Evolutionary conservation across 805 yeast genomes (phyloP), one percentile per base, ranked within the genome.

Genomic region (Yamadazyma kitorensis): DNA sequence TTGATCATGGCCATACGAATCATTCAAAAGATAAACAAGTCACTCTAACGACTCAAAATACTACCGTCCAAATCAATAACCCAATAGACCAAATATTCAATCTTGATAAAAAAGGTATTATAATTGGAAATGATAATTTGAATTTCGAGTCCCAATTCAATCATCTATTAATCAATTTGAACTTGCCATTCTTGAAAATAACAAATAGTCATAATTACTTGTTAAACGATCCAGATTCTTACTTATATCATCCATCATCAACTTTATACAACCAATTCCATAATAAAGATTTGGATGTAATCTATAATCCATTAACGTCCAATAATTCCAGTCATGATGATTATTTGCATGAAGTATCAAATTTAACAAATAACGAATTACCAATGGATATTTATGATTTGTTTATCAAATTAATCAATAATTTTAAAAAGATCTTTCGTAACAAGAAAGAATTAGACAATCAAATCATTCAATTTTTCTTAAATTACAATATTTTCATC

Each of bases 401-500:
- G 30, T 68, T 67, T 47, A 64, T 66, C 26, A 67, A 64, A 42
- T 57, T 68, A 27, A 61, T 68, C 40, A 66, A 64, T 48, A 66
- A 65, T 38, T 66, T 67, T 46, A 67, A 67, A 37, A 63, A 60
- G 34, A 36, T 67, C 2, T 66, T 67, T 45, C 52, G 44, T 33
- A 51, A 52, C 34, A 62, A 61, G 41, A 55, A 55, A 33, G 62
- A 68, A 47, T 48, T 68, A 35, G 82, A 76, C 45, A 64, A 63
- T 39, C 66, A 72, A 34, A 63, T 76, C 15, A 57, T 61, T 46
- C 64, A 72, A 25, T 76, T 62, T 48, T 76, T 76, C 46, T 57
- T 73, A 39, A 70, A 73, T 49, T 72, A 71, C 49, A 76, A 76
- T 54, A 66, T 70, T 15, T 64, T 76, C 39, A 64, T 76, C 17